Evolutionary conservation across 768 basidiomycete species (phyloP), one percentile per base, ranked within the genome.

Genomic region (Boletus sp.): DNA sequence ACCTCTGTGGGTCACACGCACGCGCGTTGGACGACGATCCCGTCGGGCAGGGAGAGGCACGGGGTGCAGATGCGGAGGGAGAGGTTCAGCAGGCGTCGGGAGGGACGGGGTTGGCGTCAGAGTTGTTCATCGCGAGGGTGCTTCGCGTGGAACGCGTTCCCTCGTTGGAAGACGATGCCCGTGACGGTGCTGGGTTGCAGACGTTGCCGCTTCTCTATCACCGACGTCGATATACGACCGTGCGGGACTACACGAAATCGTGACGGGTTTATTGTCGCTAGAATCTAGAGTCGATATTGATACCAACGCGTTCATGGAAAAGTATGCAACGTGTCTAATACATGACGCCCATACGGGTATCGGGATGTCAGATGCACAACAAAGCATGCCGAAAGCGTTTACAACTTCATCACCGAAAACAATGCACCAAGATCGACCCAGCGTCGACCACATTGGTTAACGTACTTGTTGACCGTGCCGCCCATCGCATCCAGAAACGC

Each of bases 61-160:
- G 11, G 28, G 28, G 33, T 15, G 33, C 28, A 29, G 17, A 24
- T 29, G 33, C 9, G 24, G 50, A 44, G 7, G 54, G 24, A 17
- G 58, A 63, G 24, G 64, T 58, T 1, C 51, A 57, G 45, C 57
- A 60, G 41, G 57, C 46, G 29, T 70, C 70, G 59, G 65, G 66
- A 28, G 69, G 61, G 52, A 66, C 67, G 11, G 78, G 75, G 7
- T 66, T 75, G 50, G 76, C 68, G 63, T 89, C 86, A 39, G 87
- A 93, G 75, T 73, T 95, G 41, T 94, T 92, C 71, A 84, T 95
- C 59, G 92, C 90, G 14, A 76, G 79, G n/a, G 92, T 95, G 11
- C 71, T 83, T 32, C 73, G 84, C 29, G 86, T 94, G 42, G 77
- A 81, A 58, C 77, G 78, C 61, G 71, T 71, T 0, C 64, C 64